Evolutionary conservation across 257 asterid species (phyloP), one percentile per base, ranked within the genome.

Genomic region (Handroanthus guayacan): DNA sequence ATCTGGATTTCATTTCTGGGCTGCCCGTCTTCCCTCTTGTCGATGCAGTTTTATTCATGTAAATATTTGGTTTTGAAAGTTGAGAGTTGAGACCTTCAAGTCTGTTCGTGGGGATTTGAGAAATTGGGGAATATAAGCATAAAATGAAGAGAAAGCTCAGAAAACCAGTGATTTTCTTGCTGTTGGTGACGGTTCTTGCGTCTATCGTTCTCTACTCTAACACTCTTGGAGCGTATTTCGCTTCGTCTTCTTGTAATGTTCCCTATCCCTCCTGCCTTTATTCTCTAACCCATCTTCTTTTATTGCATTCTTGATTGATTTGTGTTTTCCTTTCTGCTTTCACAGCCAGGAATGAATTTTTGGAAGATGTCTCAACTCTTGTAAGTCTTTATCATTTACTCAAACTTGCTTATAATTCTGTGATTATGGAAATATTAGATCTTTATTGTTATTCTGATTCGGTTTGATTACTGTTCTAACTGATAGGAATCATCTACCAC

Each of bases 191-290:
- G 14, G 99, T 94, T 84, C 69, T 90, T 62, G 92, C 97, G 63
- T 97, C 97, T 4, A 87, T 92, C 44, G 88, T 92, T 74, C 93
- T 90, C 31, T 90, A 84, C 80, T 86, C 97, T 12, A 86, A 88
- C 87, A 90, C 89, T 63, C 91, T 92, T 74, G 87, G 86, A 63
- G 76, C 84, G 71, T 87, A 86, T 83, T 82, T 87, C 79, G 65
- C 89, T 77, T 80, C 97, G 6, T 75, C 97, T 62, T 80, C 94
- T 56, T 90, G 97, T 94, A 92, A 85, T 74, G 37, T 4, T 69
- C 81, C 10, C 7, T 48, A 51, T 39, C 57, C 14, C 72, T 39
- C 10, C 20, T 56, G 25, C 61, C 34, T 20, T 41, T 52, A 2
- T 12, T 45, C 55, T 58, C 34, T 64, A 56, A 43, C 12, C 58